phyloP scores from a whole-genome alignment of 192 early-diverging fungal species.

The Gamsiella multidivaricata region DNA sequence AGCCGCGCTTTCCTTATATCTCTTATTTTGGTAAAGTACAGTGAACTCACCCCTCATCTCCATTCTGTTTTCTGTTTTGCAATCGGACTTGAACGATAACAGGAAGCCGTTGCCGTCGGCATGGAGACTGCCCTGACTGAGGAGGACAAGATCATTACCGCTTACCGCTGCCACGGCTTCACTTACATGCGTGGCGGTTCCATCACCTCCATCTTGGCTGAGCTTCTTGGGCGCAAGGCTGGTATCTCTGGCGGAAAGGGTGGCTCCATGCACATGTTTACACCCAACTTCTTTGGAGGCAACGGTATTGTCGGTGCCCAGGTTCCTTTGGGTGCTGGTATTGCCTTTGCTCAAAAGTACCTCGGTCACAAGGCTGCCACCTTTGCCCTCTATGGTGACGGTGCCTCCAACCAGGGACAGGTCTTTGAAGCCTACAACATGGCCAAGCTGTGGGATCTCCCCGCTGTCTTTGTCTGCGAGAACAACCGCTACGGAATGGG shows the following conservation, averaged over 20 bases:
- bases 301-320: constrained; percentile 99
- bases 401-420: constrained; percentile 98
- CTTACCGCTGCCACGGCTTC: constrained; percentile 99
- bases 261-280: constrained; percentile 99
- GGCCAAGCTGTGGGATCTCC: constrained; percentile 97
- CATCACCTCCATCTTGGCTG: constrained; percentile 73
- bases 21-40: background rate
- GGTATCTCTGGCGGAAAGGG: constrained; percentile 96
- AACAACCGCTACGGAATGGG: constrained; percentile 99
- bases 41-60: background rate
- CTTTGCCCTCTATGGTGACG: constrained; percentile 95
- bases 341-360: constrained; percentile 97
- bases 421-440: constrained; percentile 99
- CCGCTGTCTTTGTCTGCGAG: constrained; percentile 95
- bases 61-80: background rate
- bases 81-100: constrained; percentile 1
- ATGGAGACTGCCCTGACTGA: constrained; percentile 91
- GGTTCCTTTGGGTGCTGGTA: constrained; percentile 85
- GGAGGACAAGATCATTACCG: constrained; percentile 95
- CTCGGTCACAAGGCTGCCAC: constrained; percentile 79
- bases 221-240: constrained; percentile 84
- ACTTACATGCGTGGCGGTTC: constrained; percentile 86
- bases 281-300: constrained; percentile 94
- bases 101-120: constrained; percentile 92
- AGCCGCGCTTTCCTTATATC: too few relatives aligned